Evolutionary conservation across 768 basidiomycete genomes (phyloP).

Genomic region (Pleurotus platypus): DNA sequence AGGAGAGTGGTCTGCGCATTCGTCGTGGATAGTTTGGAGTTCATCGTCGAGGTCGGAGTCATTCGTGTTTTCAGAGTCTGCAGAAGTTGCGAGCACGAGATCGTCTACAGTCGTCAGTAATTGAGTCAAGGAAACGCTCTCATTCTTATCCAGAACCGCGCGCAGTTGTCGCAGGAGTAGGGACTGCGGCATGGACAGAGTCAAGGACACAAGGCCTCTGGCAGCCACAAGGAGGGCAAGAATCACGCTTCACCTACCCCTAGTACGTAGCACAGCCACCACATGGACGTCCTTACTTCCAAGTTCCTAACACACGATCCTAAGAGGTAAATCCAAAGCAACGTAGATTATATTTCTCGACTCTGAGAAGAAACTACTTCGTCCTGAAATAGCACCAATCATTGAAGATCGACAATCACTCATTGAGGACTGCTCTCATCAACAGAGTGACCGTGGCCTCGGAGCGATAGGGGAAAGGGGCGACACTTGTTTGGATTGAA

Average conservation of each 20-base stretch:
- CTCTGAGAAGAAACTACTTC: too few relatives aligned
- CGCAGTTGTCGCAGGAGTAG: constrained; percentile 51
- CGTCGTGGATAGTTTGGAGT: constrained; percentile 58
- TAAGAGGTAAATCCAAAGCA: too few relatives aligned
- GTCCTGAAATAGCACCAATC: too few relatives aligned
- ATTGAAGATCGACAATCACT: too few relatives aligned
- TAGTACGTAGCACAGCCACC: too few relatives aligned
- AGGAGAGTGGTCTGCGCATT: constrained; percentile 61
- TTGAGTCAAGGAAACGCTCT: constrained; percentile 47
- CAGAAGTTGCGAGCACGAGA: constrained; percentile 46
- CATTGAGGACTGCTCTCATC: too few relatives aligned
- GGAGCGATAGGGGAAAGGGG: too few relatives aligned
- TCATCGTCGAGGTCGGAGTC: constrained; percentile 60
- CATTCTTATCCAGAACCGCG: constrained; percentile 50
- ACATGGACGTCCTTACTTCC: too few relatives aligned
- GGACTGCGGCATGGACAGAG: constrained; percentile 28
- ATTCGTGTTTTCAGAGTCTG: constrained; percentile 34
- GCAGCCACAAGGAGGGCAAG: constrained; percentile 12
- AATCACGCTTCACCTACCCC: not conserved
- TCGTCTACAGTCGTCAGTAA: constrained; percentile 49
- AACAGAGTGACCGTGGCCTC: too few relatives aligned
- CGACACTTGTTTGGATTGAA: constrained; percentile 15
- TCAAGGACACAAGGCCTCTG: not conserved
- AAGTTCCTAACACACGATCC: too few relatives aligned
- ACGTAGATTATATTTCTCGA: too few relatives aligned